phyloP scores from a whole-genome alignment of 805 yeast species.

The Candida broadrunensis region DNA sequence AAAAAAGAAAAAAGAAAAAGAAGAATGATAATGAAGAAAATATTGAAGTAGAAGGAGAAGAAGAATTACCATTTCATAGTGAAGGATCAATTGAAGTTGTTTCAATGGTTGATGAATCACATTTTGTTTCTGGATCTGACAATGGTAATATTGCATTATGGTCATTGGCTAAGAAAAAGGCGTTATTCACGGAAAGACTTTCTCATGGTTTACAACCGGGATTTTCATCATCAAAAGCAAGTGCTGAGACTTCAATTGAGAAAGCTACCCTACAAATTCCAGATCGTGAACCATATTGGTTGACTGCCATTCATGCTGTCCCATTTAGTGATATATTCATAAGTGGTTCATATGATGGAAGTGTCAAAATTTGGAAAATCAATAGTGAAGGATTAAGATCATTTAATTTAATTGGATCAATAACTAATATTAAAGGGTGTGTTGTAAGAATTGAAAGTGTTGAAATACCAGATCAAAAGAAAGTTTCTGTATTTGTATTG shows the following conservation, averaged over 20 bases:
- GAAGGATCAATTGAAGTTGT: constrained; percentile 93
- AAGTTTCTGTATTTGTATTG: constrained; percentile 54
- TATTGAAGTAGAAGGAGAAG: constrained; percentile 13
- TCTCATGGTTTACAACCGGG: constrained; percentile 73
- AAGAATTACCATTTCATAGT: constrained; percentile 36
- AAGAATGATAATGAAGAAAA: constrained; percentile 9
- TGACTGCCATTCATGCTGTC: constrained; percentile 75
- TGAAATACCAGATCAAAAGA: constrained; percentile 49
- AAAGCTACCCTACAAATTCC: constrained; percentile 53
- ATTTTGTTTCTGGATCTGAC: constrained; percentile 93
- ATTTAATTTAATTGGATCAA: constrained; percentile 54
- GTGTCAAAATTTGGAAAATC: constrained; percentile 74
- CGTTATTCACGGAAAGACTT: constrained; percentile 61
- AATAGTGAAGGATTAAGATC: constrained; percentile 55
- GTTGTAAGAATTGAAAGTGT: constrained; percentile 63
- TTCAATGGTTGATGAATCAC: constrained; percentile 86
- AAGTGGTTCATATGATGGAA: constrained; percentile 87
- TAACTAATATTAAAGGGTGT: constrained; percentile 64
- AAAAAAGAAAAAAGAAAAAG: constrained; percentile 33
- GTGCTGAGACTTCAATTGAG: constrained; percentile 57
- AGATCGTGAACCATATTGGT: constrained; percentile 75
- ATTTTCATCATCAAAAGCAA: constrained; percentile 36
- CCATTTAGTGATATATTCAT: constrained; percentile 84
- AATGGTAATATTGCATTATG: constrained; percentile 89
- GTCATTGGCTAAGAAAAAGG: constrained; percentile 89